Evolutionary conservation across 306 rosid genomes (phyloP), one percentile per base, ranked within the genome.

Genomic region (Arachis hypogaea): DNA sequence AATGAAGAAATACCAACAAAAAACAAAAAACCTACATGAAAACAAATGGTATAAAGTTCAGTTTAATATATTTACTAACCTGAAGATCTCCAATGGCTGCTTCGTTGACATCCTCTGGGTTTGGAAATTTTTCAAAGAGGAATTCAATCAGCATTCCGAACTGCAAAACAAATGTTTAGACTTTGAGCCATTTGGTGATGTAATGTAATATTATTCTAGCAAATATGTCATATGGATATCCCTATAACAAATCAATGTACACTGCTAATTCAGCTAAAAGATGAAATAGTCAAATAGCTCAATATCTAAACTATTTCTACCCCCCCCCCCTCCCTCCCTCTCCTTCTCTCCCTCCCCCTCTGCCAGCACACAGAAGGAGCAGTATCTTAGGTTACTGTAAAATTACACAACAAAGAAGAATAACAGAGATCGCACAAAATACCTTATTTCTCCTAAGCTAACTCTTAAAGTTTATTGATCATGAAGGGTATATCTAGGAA

Each of bases 131-230:
- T 74, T 95, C 96, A 71, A 90, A 95, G 68, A 92, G 98, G 82
- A 69, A 90, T 72, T 88, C 89, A 43, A 95, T 92, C 88, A 95
- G 81, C 99, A 95, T 95, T 33, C 98, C 99, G 63, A 92, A 95
- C 98, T 95, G 91, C 89, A 88, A 84, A 78, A 71, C 71, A 78
- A 66, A 77, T 43, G 68, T 51, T 61, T 63, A 54, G 9, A 67
- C 45, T 65, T 43, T 82, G 59, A 76, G 81, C 74, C 58, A 67
- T 22, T 64, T 44, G 49, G 40, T 29, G 8, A 36, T 41, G 68
- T 63, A 54, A 41, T 54, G 38, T 54, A 59, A 36, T n/a, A 52
- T 63, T 33, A 66, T 71, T 69, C 77, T 41, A 36, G 46, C 38
- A 51, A 43, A 59, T 78, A 64, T 16, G 44, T 28, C 67, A 59